phyloP scores from a whole-genome alignment of 768 basidiomycete genomes.

The Tricholoma terreum region DNA sequence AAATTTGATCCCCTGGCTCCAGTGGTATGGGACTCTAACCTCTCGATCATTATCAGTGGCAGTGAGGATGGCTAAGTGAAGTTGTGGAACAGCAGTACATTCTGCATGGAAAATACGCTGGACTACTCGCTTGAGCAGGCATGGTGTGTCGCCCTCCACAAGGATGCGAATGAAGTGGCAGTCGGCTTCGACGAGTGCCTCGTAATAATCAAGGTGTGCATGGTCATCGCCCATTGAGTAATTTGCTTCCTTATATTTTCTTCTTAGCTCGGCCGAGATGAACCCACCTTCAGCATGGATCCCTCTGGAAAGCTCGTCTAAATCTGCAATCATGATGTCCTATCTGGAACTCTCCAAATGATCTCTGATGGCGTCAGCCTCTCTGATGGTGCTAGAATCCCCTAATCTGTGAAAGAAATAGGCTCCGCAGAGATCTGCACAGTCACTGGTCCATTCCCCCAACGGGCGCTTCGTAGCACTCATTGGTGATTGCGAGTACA shows the following conservation, averaged over 20 bases:
- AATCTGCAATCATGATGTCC: constrained; percentile 86
- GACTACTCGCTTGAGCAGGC: constrained; percentile 93
- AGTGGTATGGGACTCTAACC: too few species aligned
- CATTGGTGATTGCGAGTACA: constrained; percentile 96
- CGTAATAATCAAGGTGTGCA: constrained; percentile 80
- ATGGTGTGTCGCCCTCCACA: constrained; percentile 87
- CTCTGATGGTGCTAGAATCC: constrained; percentile 81
- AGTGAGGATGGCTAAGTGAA: constrained; percentile 97
- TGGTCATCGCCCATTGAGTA: neutral
- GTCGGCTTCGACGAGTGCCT: constrained; percentile 97
- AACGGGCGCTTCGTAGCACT: constrained; percentile 98
- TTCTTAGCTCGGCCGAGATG: constrained; percentile 86
- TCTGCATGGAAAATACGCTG: constrained; percentile 88
- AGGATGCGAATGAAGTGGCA: constrained; percentile 86
- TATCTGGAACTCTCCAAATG: constrained; percentile 80
- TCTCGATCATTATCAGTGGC: constrained; percentile 91
- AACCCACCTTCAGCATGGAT: constrained; percentile 96
- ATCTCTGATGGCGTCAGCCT: constrained; percentile 30
- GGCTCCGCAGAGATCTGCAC: constrained; percentile 94
- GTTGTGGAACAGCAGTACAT: constrained; percentile 97
- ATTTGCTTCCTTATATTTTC: constrained; percentile 31
- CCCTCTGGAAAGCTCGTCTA: constrained; percentile 92
- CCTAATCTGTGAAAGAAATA: constrained; percentile 80
- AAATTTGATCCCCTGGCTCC: constrained; percentile 94
- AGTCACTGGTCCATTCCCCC: constrained; percentile 78